Conservation (phyloP, 2,329 filamentous ascomycete species). For the Trichoderma sp. region DNA sequence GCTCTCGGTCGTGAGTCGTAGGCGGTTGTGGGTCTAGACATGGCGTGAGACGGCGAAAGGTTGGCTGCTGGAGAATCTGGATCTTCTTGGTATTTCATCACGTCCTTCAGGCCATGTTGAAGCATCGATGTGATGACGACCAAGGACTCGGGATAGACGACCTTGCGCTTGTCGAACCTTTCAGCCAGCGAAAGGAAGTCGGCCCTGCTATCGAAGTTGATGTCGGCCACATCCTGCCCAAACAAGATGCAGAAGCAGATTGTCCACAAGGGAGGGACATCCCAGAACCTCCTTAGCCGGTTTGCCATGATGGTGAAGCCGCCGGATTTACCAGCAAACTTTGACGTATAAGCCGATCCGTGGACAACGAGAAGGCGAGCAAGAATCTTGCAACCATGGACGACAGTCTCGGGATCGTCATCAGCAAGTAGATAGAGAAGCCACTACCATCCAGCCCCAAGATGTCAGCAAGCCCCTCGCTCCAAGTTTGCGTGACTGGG, state of each 20-base stretch:
- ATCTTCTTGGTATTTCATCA: constrained; percentile 64
- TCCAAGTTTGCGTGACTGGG: not conserved
- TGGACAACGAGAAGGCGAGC: constrained; percentile 82
- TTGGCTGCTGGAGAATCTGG: constrained; percentile 53
- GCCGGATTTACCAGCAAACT: constrained; percentile 80
- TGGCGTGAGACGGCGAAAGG: constrained; percentile 18
- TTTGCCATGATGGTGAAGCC: constrained; percentile 86
- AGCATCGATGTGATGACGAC: constrained; percentile 84
- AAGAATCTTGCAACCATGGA: constrained; percentile 79
- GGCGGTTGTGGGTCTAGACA: constrained; percentile 19
- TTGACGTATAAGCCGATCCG: constrained; percentile 77
- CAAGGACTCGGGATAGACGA: constrained; percentile 76
- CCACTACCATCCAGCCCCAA: constrained; percentile 60
- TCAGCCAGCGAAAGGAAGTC: constrained; percentile 74
- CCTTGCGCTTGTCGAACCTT: constrained; percentile 67
- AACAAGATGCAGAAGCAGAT: constrained; percentile 89
- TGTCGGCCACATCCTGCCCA: constrained; percentile 73
- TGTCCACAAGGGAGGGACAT: constrained; percentile 79
- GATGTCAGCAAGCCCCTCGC: not conserved
- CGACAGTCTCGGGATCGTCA: constrained; percentile 78
- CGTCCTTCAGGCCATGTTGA: constrained; percentile 76
- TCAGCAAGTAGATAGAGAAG: constrained; percentile 88
- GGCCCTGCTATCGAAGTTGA: constrained; percentile 73
- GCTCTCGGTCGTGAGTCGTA: constrained; percentile 46
- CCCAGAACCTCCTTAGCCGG: constrained; percentile 85